Conservation (phyloP, 768 basidiomycete species). For the Trametes cubensis region DNA sequence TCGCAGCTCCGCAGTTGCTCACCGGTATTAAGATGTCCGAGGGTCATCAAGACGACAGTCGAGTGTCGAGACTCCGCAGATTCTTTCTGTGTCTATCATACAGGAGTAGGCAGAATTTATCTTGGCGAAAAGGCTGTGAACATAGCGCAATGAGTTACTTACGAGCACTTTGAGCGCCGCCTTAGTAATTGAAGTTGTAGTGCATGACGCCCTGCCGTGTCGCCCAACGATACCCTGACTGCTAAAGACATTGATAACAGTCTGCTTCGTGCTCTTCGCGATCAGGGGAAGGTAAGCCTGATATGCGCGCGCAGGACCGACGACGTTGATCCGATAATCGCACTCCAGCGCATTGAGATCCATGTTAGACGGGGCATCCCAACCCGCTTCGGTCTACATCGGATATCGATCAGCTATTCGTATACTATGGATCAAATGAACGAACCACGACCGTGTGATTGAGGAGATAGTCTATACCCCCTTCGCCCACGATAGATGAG, state of each 20-base stretch:
- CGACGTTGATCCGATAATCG: slow-evolving; percentile 37
- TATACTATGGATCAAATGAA: too few relatives aligned
- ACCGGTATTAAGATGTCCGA: slow-evolving; percentile 25
- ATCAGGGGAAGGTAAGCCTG: slow-evolving; percentile 38
- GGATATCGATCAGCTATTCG: too few relatives aligned
- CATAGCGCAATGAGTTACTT: background rate
- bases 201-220: slow-evolving; percentile 23
- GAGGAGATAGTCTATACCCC: slow-evolving; percentile 42
- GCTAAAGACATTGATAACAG: slow-evolving; percentile 39
- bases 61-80: slow-evolving; percentile 15
- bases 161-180: slow-evolving; percentile 34
- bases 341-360: slow-evolving; percentile 29
- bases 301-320: slow-evolving; percentile 39
- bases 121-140: background rate
- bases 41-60: slow-evolving; percentile 15
- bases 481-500: slow-evolving; percentile 29
- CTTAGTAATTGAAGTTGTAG: slow-evolving; percentile 41
- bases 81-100: slow-evolving; percentile 22
- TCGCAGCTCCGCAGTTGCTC: too few relatives aligned
- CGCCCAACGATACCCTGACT: slow-evolving; percentile 34
- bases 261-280: slow-evolving; percentile 33
- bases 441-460: slow-evolving; percentile 41
- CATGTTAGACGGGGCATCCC: slow-evolving; percentile 13
- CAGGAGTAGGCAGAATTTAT: too few relatives aligned
- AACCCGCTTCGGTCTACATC: too few relatives aligned